A percentile compares a stretch with the other conserved stretches of the same genome.
Evolutionary conservation across 2,329 filamentous ascomycete genomes (phyloP).

Genomic region (Zymoseptoria tritici): DNA sequence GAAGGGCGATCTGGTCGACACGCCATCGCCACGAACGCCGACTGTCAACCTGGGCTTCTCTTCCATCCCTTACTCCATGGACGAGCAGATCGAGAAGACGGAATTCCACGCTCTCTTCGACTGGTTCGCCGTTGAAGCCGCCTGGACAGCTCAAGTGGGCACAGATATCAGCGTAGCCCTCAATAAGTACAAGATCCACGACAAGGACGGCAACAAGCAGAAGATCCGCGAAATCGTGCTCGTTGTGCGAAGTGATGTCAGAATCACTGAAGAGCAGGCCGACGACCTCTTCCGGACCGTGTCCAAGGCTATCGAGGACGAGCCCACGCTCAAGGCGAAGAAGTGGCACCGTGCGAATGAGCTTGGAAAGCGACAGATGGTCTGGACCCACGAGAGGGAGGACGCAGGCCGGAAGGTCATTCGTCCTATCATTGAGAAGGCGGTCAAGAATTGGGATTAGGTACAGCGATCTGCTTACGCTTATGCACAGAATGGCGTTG

Average conservation of each 20-base stretch:
- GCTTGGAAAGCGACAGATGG: constrained; percentile 40
- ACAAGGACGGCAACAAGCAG: constrained; percentile 34
- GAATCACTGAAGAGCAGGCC: constrained; percentile 39
- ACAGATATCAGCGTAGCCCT: constrained; percentile 40
- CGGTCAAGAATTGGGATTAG: constrained; percentile 35
- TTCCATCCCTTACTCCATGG: constrained; percentile 41
- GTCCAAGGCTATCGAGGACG: constrained; percentile 36
- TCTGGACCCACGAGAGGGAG: constrained; percentile 36
- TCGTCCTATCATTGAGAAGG: constrained; percentile 40
- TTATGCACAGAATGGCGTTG: neutral
- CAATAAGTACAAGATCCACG: constrained; percentile 40
- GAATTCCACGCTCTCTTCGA: constrained; percentile 42
- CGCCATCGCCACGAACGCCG: constrained; percentile 39
- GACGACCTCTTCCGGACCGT: constrained; percentile 37
- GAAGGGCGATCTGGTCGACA: constrained; percentile 44
- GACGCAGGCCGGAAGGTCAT: constrained; percentile 39
- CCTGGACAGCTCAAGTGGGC: constrained; percentile 41
- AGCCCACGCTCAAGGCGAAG: constrained; percentile 33
- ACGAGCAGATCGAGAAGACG: constrained; percentile 40
- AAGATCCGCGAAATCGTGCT: constrained; percentile 43
- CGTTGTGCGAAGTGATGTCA: constrained; percentile 38
- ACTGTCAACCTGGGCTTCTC: constrained; percentile 42
- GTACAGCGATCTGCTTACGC: too few relatives aligned
- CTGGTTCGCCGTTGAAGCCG: constrained; percentile 44
- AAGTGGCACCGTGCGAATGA: constrained; percentile 39